Base-by-base conservation (phyloP, 2,329 filamentous ascomycete genomes). In the Trichophaea hybrida region DNA sequence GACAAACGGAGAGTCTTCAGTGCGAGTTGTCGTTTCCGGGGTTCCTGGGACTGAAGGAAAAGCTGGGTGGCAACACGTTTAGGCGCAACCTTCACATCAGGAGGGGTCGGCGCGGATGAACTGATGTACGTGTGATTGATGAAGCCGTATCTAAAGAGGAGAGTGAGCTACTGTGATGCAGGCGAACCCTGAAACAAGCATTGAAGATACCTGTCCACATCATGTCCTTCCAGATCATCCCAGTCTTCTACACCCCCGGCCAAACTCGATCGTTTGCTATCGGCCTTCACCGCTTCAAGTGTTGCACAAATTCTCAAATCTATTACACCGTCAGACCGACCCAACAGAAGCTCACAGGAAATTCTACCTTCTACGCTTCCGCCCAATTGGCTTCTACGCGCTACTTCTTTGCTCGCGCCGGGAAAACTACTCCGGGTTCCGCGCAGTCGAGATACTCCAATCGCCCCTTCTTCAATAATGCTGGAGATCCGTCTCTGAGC, bases 241-340 rank as follows among this genome's bases (percentile, higher is more conserved):
- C 81, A 85, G 67, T 85, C 81, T 69, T 85, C 82, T 17, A 83
- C 57, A 73, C 13, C 80, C 79, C 51, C 80, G 79, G 12, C 78
- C 79, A 44, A 78, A 71, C 53, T 55, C 8, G 13, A 55, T 1
- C 53, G 13, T 35, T 55, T 55, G 38, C 17, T 43, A 24, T 55
- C 40, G 10, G 34, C 40, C 7, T n/a, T 17, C 10, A 31, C 38
- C 15, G 38, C 38, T 31, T 43, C 34, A 10, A n/a, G 32, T 10
- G 33, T 37, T n/a, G n/a, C 13, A 6, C 12, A 8, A 12, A 53
- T 7, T 13, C 50, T 34, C 12, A 53, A 24, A 37, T 53, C 50
- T 53, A n/a, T 53, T 4, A n/a, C 37, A 8, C 10, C 31, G 50
- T 53, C 34, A 53, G 50, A 53, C 13, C 13, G 6, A 17, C 13